phyloP scores from a whole-genome alignment of 2,329 filamentous ascomycete genomes.

The Aspergillus tubingensis region DNA sequence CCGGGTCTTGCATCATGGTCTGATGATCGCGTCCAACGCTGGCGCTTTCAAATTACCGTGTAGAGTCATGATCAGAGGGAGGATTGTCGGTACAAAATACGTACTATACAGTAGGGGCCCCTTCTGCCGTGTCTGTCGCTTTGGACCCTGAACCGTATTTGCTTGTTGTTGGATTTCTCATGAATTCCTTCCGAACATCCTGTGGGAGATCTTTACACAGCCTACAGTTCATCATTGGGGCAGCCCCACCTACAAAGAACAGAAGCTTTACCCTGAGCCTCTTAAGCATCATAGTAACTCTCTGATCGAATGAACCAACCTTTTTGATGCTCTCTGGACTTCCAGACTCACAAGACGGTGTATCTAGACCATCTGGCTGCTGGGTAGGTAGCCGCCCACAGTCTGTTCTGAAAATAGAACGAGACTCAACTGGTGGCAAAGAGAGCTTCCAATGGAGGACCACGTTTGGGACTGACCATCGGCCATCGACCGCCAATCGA shows the following conservation, averaged over 20 bases:
- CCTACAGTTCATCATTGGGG: too few relatives aligned
- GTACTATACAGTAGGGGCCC: too few relatives aligned
- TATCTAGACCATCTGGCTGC: too few relatives aligned
- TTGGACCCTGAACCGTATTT: not conserved
- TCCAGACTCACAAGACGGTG: too few relatives aligned
- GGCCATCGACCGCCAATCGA: not conserved
- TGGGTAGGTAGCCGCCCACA: not conserved
- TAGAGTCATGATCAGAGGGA: not conserved
- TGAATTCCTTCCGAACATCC: too few relatives aligned
- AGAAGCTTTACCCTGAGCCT: too few relatives aligned
- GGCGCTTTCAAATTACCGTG: not conserved
- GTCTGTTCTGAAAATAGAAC: conserved; percentile 16
- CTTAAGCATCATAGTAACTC: too few relatives aligned
- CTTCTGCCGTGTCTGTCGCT: not conserved
- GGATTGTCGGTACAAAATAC: not conserved
- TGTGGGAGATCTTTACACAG: too few relatives aligned
- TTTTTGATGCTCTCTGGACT: not conserved
- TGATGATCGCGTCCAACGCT: not conserved
- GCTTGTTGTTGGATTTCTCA: too few relatives aligned
- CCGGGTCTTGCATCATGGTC: conserved; percentile 1
- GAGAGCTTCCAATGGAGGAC: not conserved
- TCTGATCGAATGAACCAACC: not conserved
- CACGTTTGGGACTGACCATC: conserved; percentile 1
- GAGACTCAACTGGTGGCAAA: conserved; percentile 7
- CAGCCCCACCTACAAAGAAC: too few relatives aligned